Evolutionary conservation across 1,284 basidiomycete genomes (phyloP).

Genomic region (Grifola frondosa): DNA sequence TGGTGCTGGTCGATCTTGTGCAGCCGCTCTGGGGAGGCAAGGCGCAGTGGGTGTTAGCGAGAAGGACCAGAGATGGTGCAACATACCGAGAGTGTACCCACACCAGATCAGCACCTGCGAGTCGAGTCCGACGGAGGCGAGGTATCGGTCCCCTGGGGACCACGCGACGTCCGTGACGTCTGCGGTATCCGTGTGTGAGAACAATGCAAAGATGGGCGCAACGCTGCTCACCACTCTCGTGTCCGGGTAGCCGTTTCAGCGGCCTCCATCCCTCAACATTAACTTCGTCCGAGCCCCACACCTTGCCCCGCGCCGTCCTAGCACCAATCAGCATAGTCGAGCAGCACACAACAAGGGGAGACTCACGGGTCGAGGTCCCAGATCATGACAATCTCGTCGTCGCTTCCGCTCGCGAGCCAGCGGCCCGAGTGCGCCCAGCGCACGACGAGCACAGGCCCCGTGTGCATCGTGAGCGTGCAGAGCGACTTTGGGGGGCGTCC

Average conservation of each 20-base stretch:
- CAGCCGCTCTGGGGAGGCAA: slow-evolving; percentile 56
- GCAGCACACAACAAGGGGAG: background rate
- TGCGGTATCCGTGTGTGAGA: slow-evolving; percentile 31
- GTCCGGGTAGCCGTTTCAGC: slow-evolving; percentile 86
- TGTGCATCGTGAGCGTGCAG: slow-evolving; percentile 91
- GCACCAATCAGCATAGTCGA: slow-evolving; percentile 2
- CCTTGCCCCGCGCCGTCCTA: slow-evolving; percentile 80
- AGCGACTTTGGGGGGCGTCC: slow-evolving; percentile 83
- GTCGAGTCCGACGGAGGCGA: slow-evolving; percentile 94
- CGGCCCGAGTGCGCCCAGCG: slow-evolving; percentile 94
- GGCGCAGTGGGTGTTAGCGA: background rate
- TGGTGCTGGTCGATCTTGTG: slow-evolving; percentile 86
- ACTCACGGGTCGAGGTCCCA: slow-evolving; percentile 96
- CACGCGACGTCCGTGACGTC: slow-evolving; percentile 97
- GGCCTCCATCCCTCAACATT: slow-evolving; percentile 99
- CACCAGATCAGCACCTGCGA: slow-evolving; percentile 93
- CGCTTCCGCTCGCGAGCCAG: slow-evolving; percentile 95
- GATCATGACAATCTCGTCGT: slow-evolving; percentile 94
- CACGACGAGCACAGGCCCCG: slow-evolving; percentile 92
- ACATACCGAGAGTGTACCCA: slow-evolving; percentile 73
- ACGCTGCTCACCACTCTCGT: slow-evolving; percentile 75
- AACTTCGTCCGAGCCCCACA: slow-evolving; percentile 90
- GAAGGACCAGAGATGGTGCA: background rate
- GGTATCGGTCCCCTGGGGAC: slow-evolving; percentile 87
- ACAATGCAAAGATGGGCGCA: background rate